These are phyloP conservation scores for Neophaeococcomyces mojaviensis DNA, from an alignment of 2,329 filamentous ascomycete genomes.

Conservation along the genomic window DNA sequence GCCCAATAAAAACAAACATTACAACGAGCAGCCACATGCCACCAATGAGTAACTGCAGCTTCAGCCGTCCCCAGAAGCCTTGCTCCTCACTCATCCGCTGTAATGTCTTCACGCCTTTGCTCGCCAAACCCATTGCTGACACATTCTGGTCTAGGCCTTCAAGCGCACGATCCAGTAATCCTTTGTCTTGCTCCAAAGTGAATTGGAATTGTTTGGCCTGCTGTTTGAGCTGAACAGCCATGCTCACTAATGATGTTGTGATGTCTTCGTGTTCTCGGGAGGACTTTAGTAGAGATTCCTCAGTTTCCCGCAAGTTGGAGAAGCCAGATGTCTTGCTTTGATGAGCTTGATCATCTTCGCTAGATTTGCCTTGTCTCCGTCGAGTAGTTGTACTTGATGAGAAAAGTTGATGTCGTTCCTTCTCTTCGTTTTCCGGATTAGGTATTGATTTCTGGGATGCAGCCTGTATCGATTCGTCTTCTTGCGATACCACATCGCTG, in stretches of 20 bases:
- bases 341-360: constrained; percentile 8
- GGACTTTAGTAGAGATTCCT: constrained; percentile 68
- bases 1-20: constrained; percentile 73
- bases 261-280: constrained; percentile 75
- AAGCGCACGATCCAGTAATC: constrained; percentile 62
- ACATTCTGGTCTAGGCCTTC: constrained; percentile 72
- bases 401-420: constrained; percentile 11
- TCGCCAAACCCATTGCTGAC: constrained; percentile 66
- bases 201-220: constrained; percentile 19
- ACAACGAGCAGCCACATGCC: constrained; percentile 72
- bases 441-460: constrained; percentile 8
- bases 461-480: constrained; percentile 10
- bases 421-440: constrained; percentile 7
- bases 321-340: constrained; percentile 21
- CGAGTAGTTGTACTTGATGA: constrained; percentile 19
- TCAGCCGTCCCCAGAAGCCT: constrained; percentile 76
- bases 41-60: constrained; percentile 78
- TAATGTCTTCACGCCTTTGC: constrained; percentile 68
- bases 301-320: constrained; percentile 43
- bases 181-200: constrained; percentile 46
- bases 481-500: constrained; percentile 1
- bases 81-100: constrained; percentile 76
- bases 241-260: constrained; percentile 69
- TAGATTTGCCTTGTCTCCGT: constrained; percentile 10
- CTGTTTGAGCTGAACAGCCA: constrained; percentile 51